Base-by-base conservation (phyloP, 2,329 filamentous ascomycete species). In the Tolypocladium ophioglossoides region DNA sequence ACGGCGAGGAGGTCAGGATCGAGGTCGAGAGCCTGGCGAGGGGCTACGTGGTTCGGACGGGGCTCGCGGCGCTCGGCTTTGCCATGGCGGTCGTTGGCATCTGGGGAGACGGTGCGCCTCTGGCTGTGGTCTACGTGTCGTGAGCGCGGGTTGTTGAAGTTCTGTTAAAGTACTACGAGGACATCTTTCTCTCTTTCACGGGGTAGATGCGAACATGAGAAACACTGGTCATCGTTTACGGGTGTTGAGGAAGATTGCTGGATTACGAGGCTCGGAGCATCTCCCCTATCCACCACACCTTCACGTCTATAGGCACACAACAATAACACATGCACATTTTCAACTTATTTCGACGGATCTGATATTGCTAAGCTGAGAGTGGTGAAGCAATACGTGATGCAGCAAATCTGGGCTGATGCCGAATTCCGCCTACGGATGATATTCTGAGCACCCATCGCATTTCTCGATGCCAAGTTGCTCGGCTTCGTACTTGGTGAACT, bases 11-110 rank as follows among this genome's bases (percentile, higher is more conserved):
- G 62, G 77, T 85, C 47, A 74, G 79, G 58, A 73, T 68, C 48
- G 74, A 78, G 64, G 78, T 84, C 50, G 78, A 84, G 67, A 69
- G 70, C 8, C 78, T 83, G 60, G 71, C 77, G 44, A 75, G 74
- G 64, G 76, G 74, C 60, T 79, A 83, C 62, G 58, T 79, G 35
- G 72, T 79, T 12, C 75, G 80, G 65, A 79, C 79, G 10, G 74
- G 70, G 7, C 62, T 85, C 34, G 74, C 79, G 2, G 78, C 78
- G 4, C 54, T 81, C 46, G 82, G 77, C 4, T 85, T 86, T 67
- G 67, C 74, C 53, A 77, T 86, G 72, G 78, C 82, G 22, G 74
- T 86, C 20, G 70, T 86, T 38, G 83, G 83, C 18, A 79, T 86
- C 62, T 86, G 83, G 83, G 83, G 83, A 6, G 83, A 85, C 65